phyloP scores from a whole-genome alignment of 208 protist species.

The Acanthamoeba culbertsoni region DNA sequence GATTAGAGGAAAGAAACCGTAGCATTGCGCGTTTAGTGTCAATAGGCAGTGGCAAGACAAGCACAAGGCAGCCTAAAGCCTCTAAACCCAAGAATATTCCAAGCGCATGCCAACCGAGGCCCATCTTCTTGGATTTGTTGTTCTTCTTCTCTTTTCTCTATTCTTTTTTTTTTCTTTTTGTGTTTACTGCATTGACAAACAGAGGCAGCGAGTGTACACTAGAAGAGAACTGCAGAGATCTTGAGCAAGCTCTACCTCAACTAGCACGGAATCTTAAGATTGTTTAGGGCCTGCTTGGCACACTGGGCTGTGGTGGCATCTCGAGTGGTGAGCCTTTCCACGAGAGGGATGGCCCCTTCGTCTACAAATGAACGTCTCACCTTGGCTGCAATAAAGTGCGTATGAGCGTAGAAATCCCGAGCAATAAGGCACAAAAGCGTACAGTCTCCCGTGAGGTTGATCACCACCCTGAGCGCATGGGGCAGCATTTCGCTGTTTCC shows the following conservation, averaged over 20 bases:
- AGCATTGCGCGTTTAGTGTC: background rate
- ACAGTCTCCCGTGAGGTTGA: slow-evolving; percentile 41
- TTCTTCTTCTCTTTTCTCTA: background rate
- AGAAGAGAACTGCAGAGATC: too few relatives aligned
- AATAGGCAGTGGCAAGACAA: background rate
- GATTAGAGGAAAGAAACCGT: background rate
- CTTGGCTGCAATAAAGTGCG: background rate
- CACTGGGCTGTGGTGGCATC: background rate
- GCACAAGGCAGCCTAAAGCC: background rate
- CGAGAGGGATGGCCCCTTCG: background rate
- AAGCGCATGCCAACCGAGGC: background rate
- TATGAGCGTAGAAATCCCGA: background rate
- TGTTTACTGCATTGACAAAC: too few relatives aligned
- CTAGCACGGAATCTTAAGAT: slow-evolving; percentile 57
- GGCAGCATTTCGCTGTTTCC: background rate
- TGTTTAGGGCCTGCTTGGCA: slow-evolving; percentile 48
- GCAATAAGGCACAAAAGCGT: background rate
- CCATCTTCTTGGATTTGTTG: background rate
- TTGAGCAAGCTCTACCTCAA: too few relatives aligned
- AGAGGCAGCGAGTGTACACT: too few relatives aligned
- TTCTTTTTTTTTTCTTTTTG: background rate
- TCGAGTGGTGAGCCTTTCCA: background rate
- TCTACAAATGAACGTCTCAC: slow-evolving; percentile 31
- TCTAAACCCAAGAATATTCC: background rate
- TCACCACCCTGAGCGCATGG: slow-evolving; percentile 26